Percentiles rank a stretch among this genome's conserved stretches.
Evolutionary conservation across 805 yeast species (phyloP).

Genomic region (Lipomyces orientalis): DNA sequence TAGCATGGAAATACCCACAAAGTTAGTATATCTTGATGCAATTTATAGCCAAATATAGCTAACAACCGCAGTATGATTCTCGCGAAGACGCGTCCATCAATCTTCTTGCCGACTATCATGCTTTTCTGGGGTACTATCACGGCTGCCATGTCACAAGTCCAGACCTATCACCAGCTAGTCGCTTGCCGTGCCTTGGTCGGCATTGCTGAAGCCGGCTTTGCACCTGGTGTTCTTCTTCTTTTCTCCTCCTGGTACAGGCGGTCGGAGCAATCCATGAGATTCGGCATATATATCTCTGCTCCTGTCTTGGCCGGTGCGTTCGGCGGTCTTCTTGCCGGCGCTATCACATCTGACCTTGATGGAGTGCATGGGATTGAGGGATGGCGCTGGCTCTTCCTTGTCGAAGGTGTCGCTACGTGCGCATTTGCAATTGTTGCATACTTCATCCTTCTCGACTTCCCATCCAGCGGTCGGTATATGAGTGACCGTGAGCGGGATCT

Average conservation of each 20-base stretch:
- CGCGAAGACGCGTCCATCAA: slow-evolving; percentile 36
- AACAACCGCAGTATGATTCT: slow-evolving; percentile 40
- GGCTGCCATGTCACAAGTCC: slow-evolving; percentile 56
- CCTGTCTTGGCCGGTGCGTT: slow-evolving; percentile 67
- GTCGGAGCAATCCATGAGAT: slow-evolving; percentile 63
- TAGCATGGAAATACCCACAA: slow-evolving; percentile 50
- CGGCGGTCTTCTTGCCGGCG: slow-evolving; percentile 67
- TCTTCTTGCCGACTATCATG: slow-evolving; percentile 44
- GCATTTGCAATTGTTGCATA: slow-evolving; percentile 18
- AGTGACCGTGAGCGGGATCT: slow-evolving; percentile 18
- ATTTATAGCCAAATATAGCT: slow-evolving; percentile 47
- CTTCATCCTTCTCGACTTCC: slow-evolving; percentile 23
- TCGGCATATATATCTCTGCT: slow-evolving; percentile 63
- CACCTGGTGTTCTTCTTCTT: slow-evolving; percentile 52
- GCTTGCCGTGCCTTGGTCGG: slow-evolving; percentile 51
- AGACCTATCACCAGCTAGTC: slow-evolving; percentile 42
- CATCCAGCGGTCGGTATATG: slow-evolving; percentile 19
- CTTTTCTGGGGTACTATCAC: slow-evolving; percentile 64
- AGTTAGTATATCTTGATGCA: slow-evolving; percentile 42
- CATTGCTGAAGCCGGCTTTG: slow-evolving; percentile 53
- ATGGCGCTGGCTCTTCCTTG: slow-evolving; percentile 71
- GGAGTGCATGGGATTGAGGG: slow-evolving; percentile 62
- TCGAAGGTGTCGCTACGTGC: slow-evolving; percentile 26
- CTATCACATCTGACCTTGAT: slow-evolving; percentile 54
- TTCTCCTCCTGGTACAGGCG: slow-evolving; percentile 56